These are phyloP conservation scores for Exidia glandulosa DNA, from an alignment of 768 basidiomycete genomes.

Conservation along the genomic window DNA sequence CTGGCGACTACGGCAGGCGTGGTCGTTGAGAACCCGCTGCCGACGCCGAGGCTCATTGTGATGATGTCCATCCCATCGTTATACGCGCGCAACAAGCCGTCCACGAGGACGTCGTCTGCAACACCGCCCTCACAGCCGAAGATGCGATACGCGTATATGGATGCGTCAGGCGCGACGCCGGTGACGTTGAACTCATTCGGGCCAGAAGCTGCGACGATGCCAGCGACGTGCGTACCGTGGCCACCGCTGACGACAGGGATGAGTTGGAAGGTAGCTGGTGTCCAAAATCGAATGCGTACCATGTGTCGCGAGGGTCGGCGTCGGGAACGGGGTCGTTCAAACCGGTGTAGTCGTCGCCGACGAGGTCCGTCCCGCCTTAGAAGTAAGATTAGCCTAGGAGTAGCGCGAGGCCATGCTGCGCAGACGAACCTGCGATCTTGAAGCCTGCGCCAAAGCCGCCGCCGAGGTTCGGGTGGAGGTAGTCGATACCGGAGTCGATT, in stretches of 20 bases:
- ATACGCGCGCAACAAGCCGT: conserved; percentile 41
- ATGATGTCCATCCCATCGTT: conserved; percentile 50
- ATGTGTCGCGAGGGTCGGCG: not conserved
- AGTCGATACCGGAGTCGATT: conserved; percentile 28
- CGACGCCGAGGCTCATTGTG: conserved; percentile 50
- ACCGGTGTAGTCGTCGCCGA: not conserved
- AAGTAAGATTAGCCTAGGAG: not conserved
- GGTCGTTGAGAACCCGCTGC: conserved; percentile 53
- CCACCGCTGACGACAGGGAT: too few relatives aligned
- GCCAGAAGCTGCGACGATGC: conserved; percentile 4
- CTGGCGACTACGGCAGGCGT: conserved; percentile 44
- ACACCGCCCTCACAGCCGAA: conserved; percentile 14
- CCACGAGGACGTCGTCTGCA: conserved; percentile 24
- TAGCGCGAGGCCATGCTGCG: not conserved
- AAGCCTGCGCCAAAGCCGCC: conserved; percentile 31
- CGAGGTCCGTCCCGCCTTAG: not conserved
- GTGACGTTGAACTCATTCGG: not conserved
- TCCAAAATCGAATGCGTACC: too few relatives aligned
- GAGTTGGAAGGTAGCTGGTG: too few relatives aligned
- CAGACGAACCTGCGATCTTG: conserved; percentile 28
- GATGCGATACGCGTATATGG: conserved; percentile 22
- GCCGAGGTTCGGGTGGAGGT: conserved; percentile 45
- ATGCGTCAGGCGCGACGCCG: conserved; percentile 12
- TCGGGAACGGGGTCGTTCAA: not conserved
- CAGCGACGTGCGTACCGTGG: not conserved